Conservation (phyloP, 148 eudicot genomes). For the Amaranthus hypochondriacus region DNA sequence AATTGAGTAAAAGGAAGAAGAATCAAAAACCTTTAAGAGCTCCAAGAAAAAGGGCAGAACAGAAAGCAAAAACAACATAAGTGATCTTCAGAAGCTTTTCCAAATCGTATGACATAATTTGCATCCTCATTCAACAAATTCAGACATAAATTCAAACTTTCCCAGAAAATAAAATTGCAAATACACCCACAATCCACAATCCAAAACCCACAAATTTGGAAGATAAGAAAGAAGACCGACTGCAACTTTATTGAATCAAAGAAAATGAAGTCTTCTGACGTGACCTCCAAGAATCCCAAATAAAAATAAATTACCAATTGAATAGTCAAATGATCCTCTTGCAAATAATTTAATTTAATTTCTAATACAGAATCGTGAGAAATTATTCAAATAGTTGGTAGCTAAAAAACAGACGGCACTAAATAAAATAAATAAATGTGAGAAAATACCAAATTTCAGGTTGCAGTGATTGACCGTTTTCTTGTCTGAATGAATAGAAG, state of each 20-base stretch:
- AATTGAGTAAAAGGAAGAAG: background rate
- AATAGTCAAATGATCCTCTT: slow-evolving; percentile 1
- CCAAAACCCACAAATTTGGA: background rate
- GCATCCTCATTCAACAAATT: slow-evolving; percentile 4
- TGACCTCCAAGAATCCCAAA: slow-evolving; percentile 22
- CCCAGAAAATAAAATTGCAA: background rate
- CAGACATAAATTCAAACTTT: background rate
- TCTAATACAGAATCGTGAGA: background rate
- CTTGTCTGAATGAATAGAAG: background rate
- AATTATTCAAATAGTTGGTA: background rate
- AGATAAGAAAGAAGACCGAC: background rate
- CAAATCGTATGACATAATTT: slow-evolving; percentile 39
- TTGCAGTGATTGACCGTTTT: background rate
- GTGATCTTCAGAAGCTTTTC: slow-evolving; percentile 42
- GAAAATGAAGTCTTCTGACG: slow-evolving; percentile 7
- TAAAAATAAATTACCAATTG: background rate
- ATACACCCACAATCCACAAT: background rate
- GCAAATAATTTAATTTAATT: background rate
- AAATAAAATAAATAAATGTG: background rate
- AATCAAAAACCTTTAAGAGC: slow-evolving; percentile 61
- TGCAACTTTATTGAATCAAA: background rate
- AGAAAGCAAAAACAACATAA: slow-evolving; percentile 73
- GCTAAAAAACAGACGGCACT: background rate
- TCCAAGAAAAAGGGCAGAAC: slow-evolving; percentile 71
- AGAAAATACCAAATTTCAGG: background rate